These are phyloP conservation scores for Ceratobasidium sp. DNA, from an alignment of 1,284 basidiomycete genomes.

Conservation along the genomic window DNA sequence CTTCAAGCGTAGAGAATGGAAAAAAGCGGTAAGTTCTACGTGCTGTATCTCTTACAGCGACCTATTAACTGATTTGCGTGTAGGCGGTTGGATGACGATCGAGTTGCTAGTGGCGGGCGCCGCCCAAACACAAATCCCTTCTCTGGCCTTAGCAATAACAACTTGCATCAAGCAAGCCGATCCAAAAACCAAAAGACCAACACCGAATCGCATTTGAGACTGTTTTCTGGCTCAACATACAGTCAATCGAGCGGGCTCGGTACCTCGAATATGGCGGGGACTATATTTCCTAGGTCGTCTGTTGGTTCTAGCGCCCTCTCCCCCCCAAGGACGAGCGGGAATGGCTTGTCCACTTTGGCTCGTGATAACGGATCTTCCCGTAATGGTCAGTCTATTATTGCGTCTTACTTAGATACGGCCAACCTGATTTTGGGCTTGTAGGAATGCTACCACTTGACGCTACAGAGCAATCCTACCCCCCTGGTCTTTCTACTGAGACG, in stretches of 20 bases:
- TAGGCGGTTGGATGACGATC: conserved; percentile 6
- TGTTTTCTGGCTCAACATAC: background rate
- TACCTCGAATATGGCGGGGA: background rate
- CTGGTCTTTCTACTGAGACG: background rate
- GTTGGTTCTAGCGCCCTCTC: background rate
- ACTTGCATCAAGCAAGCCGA: background rate
- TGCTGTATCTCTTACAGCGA: background rate
- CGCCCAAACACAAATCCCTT: background rate
- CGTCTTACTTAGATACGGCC: background rate
- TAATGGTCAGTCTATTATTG: background rate
- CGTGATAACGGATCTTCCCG: too few species aligned
- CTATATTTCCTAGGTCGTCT: background rate
- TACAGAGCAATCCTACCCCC: background rate
- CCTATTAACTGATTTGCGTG: background rate
- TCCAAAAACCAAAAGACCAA: background rate
- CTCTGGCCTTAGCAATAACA: background rate
- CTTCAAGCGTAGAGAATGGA: background rate
- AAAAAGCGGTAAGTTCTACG: conserved; percentile 34
- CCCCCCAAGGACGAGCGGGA: too few species aligned
- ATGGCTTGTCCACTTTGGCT: too few species aligned
- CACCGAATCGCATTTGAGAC: too few species aligned
- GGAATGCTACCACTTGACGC: background rate
- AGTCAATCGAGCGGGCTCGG: too few species aligned
- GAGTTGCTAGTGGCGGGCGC: background rate
- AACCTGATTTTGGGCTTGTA: background rate